These are phyloP conservation scores for Mortierella sp. DNA, from an alignment of 371 early-diverging fungal species.

Conservation along the genomic window DNA sequence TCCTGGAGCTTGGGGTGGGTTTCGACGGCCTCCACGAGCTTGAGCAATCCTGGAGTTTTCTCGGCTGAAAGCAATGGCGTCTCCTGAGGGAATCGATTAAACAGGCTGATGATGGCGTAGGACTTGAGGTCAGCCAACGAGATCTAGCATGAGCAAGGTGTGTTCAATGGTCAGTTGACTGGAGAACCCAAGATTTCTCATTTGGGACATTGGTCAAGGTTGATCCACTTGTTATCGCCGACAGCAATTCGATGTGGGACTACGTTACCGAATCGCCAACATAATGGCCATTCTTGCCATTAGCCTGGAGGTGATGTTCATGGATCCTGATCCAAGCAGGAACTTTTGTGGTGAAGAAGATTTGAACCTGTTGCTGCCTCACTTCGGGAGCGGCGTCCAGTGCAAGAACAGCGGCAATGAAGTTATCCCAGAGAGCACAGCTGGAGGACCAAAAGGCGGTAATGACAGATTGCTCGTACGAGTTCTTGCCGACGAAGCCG, in stretches of 20 bases:
- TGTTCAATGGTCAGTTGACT: too few relatives aligned
- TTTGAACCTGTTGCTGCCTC: slow-evolving; percentile 10
- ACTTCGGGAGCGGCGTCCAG: slow-evolving; percentile 12
- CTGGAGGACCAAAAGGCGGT: slow-evolving; percentile 21
- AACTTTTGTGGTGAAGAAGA: slow-evolving; percentile 7
- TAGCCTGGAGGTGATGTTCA: slow-evolving; percentile 42
- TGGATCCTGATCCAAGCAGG: slow-evolving; percentile 39
- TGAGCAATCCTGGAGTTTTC: slow-evolving; percentile 21
- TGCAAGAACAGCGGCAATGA: neutral
- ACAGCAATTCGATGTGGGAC: neutral
- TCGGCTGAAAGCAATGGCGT: slow-evolving; percentile 12
- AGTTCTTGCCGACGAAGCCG: slow-evolving; percentile 21
- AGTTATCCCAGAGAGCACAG: slow-evolving; percentile 11
- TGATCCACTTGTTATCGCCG: too few relatives aligned
- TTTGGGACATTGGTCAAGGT: too few relatives aligned
- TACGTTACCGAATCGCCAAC: slow-evolving; percentile 29
- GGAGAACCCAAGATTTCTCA: too few relatives aligned
- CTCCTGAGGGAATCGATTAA: slow-evolving; percentile 10
- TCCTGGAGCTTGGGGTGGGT: slow-evolving; percentile 27
- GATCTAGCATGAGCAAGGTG: too few relatives aligned
- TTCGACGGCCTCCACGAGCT: slow-evolving; percentile 16
- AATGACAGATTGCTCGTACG: slow-evolving; percentile 27
- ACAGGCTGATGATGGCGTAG: slow-evolving; percentile 8
- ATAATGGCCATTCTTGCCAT: slow-evolving; percentile 39
- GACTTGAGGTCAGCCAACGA: slow-evolving; percentile 37